Conservation (phyloP, 2,329 filamentous ascomycete genomes). For the Pleomassaria siparia region DNA sequence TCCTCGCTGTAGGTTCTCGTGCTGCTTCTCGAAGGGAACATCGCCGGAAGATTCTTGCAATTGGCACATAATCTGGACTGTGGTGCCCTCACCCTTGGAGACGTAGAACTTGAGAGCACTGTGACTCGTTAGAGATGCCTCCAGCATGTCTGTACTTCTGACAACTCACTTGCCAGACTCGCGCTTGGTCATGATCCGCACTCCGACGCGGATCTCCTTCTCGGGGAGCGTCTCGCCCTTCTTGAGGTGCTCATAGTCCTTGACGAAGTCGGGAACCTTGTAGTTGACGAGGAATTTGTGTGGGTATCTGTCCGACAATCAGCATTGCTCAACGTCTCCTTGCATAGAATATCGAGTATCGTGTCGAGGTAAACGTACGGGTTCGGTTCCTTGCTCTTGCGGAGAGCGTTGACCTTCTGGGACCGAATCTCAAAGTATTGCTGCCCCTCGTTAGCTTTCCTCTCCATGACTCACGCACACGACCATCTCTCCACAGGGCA, state of each 20-base stretch:
- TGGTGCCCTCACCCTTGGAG: conserved; percentile 69
- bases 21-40: conserved; percentile 79
- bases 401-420: conserved; percentile 74
- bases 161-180: conserved; percentile 38
- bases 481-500: conserved; percentile 25
- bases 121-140: conserved; percentile 1
- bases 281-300: conserved; percentile 91
- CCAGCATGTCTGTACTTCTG: background rate
- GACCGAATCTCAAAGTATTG: conserved; percentile 98
- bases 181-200: conserved; percentile 87
- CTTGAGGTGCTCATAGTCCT: conserved; percentile 78
- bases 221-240: conserved; percentile 82
- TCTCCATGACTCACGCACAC: background rate
- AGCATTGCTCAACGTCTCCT: background rate
- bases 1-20: conserved; percentile 84
- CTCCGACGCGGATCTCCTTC: conserved; percentile 74
- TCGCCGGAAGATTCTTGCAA: conserved; percentile 72
- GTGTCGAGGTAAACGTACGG: conserved; percentile 46
- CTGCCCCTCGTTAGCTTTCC: conserved; percentile 43
- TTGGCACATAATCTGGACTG: conserved; percentile 92
- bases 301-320: conserved; percentile 60
- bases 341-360: background rate
- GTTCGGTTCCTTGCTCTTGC: conserved; percentile 72
- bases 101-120: conserved; percentile 34
- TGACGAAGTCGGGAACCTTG: conserved; percentile 76